Conservation (phyloP, 2,329 filamentous ascomycete genomes). For the Penicillium olsonii region DNA sequence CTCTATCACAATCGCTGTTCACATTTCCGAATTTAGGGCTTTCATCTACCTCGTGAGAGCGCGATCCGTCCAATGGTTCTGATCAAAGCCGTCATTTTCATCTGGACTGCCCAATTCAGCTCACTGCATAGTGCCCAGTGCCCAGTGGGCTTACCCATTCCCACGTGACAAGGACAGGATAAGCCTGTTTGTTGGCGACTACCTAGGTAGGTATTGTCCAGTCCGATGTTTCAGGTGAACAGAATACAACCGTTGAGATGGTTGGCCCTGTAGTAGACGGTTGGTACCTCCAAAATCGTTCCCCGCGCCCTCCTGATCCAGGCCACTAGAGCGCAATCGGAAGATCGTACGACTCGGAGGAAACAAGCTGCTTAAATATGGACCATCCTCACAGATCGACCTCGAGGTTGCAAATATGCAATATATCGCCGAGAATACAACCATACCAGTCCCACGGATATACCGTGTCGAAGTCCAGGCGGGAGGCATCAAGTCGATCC, state of each 20-base stretch:
- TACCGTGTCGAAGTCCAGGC: not conserved
- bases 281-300: not conserved
- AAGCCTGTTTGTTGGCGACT: not conserved
- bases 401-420: conserved; percentile 4
- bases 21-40: no score
- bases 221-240: not conserved
- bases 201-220: not conserved
- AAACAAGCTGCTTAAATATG: conserved; percentile 5
- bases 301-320: not conserved
- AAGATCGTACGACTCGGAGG: not conserved
- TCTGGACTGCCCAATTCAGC: not conserved
- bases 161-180: conserved; percentile 1
- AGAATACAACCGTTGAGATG: not conserved
- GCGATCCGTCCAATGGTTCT: no score
- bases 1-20: not conserved
- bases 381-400: not conserved
- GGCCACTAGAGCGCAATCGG: not conserved
- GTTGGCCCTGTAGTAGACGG: not conserved
- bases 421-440: conserved; percentile 1
- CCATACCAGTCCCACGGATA: conserved; percentile 1
- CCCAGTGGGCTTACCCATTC: not conserved
- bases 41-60: no score
- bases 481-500: not conserved
- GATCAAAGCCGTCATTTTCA: not conserved
- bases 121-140: conserved; percentile 3